phyloP scores from a whole-genome alignment of 2,329 filamentous ascomycete species.

The Falciphora oryzae region DNA sequence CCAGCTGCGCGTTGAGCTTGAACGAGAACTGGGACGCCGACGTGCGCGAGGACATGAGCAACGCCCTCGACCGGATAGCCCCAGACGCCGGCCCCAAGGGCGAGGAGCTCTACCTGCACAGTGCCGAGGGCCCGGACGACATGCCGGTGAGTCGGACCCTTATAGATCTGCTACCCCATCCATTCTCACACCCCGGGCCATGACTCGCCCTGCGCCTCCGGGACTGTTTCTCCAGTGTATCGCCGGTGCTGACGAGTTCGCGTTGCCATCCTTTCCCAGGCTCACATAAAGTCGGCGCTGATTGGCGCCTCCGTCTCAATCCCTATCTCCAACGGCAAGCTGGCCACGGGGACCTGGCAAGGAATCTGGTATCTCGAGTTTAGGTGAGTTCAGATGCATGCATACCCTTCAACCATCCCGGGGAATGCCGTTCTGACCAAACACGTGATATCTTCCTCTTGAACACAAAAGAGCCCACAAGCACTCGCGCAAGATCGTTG shows the following conservation, averaged over 20 bases:
- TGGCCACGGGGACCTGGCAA: conserved; percentile 71
- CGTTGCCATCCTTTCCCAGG: conserved; percentile 38
- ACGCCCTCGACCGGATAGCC: conserved; percentile 85
- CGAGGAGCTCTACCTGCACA: conserved; percentile 74
- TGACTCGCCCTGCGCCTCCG: conserved; percentile 21
- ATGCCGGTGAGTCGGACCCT: conserved; percentile 63
- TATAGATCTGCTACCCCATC: background rate
- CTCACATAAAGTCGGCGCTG: conserved; percentile 87
- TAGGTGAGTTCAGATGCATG: conserved; percentile 31
- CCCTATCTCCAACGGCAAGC: conserved; percentile 78
- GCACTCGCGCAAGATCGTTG: conserved; percentile 77
- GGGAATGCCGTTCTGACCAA: background rate
- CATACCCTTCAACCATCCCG: background rate
- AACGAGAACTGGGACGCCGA: conserved; percentile 89
- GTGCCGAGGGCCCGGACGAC: conserved; percentile 80
- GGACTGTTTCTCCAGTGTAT: background rate
- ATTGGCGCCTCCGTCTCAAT: conserved; percentile 86
- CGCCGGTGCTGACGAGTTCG: background rate
- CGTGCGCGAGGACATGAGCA: conserved; percentile 89
- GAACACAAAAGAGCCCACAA: conserved; percentile 39
- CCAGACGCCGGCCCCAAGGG: conserved; percentile 70
- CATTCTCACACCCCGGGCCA: background rate
- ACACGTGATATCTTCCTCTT: background rate
- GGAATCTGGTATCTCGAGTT: conserved; percentile 96
- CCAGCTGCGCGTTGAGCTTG: conserved; percentile 79